Base-by-base conservation (phyloP, 345 rosid species). In the Citrus trifoliata region DNA sequence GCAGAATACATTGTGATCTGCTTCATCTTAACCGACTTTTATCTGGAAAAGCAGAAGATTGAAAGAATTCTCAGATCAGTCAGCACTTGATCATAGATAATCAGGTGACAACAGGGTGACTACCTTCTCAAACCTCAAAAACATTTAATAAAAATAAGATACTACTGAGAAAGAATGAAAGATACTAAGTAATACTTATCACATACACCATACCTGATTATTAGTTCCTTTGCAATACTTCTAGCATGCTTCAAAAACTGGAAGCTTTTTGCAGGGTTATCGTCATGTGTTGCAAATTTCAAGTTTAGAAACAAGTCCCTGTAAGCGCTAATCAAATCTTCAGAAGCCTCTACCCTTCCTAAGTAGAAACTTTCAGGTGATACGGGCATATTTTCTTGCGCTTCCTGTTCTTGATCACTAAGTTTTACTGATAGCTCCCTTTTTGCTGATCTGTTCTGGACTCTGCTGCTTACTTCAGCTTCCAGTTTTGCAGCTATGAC, bases 401-500 rank as follows among this genome's bases (percentile, higher is more conserved):
- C 38, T 60, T 77, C 87, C 58, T 62, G 22, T 58, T 84, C 84
- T 65, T 67, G 78, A 61, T 76, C 76, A 35, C 65, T 76, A 27
- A 48, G 22, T 51, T 77, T 71, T 73, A 71, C 69, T 32, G 71
- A 28, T 53, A 48, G 66, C 55, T 24, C 73, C 71, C 25, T 63
- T 81, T 48, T 42, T 58, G 19, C 71, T 59, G 3, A 73, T 66
- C 74, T 80, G 46, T 74, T 80, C 74, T 76, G 70, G 68, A 76
- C 76, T 85, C 94, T 87, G 67, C 71, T 67, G 51, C 87, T 80
- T 76, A 91, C 85, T 48, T 81, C 89, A 22, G 81, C 80, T 87
- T 93, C 99, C 77, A 95, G 81, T 73, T 79, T 91, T 74, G 90
- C 82, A 67, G 98, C 92, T 96, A 95, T 92, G 55, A 81, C 25